Evolutionary conservation across 495 filamentous ascomycete genomes (phyloP), one percentile per base, ranked within the genome.

Genomic region (Annulohypoxylon maeteangense): DNA sequence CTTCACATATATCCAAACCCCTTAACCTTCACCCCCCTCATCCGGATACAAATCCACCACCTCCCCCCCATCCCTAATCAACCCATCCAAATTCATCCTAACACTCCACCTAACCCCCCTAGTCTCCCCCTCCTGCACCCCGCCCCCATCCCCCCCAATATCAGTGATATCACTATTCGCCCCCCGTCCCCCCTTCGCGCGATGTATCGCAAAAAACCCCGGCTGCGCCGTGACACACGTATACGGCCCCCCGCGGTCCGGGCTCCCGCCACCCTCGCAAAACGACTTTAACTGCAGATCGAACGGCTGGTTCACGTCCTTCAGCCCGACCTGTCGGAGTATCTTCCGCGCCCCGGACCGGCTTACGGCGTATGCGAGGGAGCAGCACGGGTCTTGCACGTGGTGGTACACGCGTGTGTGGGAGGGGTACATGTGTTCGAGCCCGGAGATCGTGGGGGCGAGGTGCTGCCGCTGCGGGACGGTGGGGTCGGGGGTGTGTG

Each of bases 381-480:
- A 72, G 71, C 78, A 80, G 11, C 66, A 38, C 69, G 45, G 75
- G 32, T 77, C 74, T 57, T 76, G 76, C n/a, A 65, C 68, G 65
- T 81, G 79, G 68, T 81, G 79, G 12, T 67, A 60, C 1, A 78
- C 69, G 11, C 79, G 70, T 40, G 79, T 80, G 67, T 81, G 78
- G 42, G 67, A 54, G 0, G 73, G 62, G 60, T 80, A 81, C 5
- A 75, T 48, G 23, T 74, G 69, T 27, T 73, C 66, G n/a, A 74
- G 56, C 18, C 69, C 59, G 42, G 71, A 74, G 14, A 71, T 54
- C 16, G 74, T 14, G 11, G 36, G 36, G 36, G 70, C 76, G 72
- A 78, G 75, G 55, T 79, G 61, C 31, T 68, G 56, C 5, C 67
- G 65, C 47, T 75, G 73, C 16, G 78, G 75, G 8, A 77, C 78